Conservation (phyloP, 257 asterid genomes). For the Capsicum baccatum region DNA sequence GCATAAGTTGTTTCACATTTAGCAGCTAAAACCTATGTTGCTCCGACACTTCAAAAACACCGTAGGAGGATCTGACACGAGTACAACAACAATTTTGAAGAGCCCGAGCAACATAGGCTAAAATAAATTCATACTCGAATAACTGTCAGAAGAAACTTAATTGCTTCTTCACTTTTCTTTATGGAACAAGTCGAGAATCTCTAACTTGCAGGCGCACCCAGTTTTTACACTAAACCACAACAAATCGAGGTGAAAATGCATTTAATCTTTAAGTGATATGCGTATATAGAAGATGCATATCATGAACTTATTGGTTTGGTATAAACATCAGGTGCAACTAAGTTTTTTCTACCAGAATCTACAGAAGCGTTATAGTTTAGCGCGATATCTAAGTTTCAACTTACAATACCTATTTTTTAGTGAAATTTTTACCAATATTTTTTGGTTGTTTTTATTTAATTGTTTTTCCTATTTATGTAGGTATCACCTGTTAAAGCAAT, state of each 20-base stretch:
- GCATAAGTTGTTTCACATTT: background rate
- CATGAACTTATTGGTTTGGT: background rate
- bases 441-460: background rate
- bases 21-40: background rate
- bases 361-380: background rate
- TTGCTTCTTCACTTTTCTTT: background rate
- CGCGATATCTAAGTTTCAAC: background rate
- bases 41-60: background rate
- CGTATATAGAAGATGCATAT: background rate
- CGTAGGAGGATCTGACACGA: background rate
- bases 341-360: background rate
- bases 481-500: slow-evolving; percentile 54
- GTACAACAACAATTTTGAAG: background rate
- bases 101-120: background rate
- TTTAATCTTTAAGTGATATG: too few species aligned
- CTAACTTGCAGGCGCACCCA: background rate
- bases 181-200: background rate
- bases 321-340: background rate
- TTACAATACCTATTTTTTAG: background rate
- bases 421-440: background rate
- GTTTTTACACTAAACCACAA: background rate
- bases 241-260: too few species aligned
- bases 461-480: slow-evolving; percentile 47
- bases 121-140: background rate
- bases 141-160: background rate